Evolutionary conservation across 2,329 filamentous ascomycete genomes (phyloP), one percentile per base, ranked within the genome.

Genomic region (Neofusicoccum parvum): DNA sequence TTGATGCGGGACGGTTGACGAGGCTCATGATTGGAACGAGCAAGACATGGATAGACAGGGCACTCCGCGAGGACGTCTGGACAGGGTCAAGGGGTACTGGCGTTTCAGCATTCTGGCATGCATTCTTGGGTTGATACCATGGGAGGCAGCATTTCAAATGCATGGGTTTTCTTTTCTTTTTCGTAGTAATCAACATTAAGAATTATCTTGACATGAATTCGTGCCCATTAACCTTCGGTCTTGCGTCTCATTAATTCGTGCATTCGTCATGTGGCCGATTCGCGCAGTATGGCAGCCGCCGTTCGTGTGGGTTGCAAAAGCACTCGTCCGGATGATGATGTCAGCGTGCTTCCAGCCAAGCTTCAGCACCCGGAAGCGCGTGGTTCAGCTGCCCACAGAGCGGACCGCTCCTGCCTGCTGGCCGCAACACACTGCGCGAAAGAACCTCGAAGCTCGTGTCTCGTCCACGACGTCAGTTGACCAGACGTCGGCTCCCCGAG

Each of bases 111-210:
- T 37, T 32, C n/a, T 20, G 15, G 32, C 43, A 46, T 17, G 5
- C 14, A 32, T 32, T 37, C 7, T 60, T 60, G 27, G n/a, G 39
- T 48, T 37, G 43, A 60, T 60, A 60, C 56, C 56, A 48, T 37
- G 56, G 56, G 56, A 46, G 56, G 56, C 56, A 48, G n/a, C n/a
- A 7, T 48, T 60, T 48, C 11, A 15, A 50, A 27, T 43, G 37
- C 37, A 11, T 39, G 10, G 14, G 14, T 3, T 15, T 39, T 39
- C 36, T 10, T 39, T 39, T 11, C 15, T 56, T 17, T 50, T 41
- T 43, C 6, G 17, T 56, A 39, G 5, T 37, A 20, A 27, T 43
- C 20, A n/a, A 17, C 11, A 56, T 49, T 49, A 49, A 20, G 20
- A 49, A 17, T 23, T 49, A 49, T n/a, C n/a, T 46, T 4, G 34